phyloP scores from a whole-genome alignment of 2,329 filamentous ascomycete species.

The Scedosporium apiospermum region DNA sequence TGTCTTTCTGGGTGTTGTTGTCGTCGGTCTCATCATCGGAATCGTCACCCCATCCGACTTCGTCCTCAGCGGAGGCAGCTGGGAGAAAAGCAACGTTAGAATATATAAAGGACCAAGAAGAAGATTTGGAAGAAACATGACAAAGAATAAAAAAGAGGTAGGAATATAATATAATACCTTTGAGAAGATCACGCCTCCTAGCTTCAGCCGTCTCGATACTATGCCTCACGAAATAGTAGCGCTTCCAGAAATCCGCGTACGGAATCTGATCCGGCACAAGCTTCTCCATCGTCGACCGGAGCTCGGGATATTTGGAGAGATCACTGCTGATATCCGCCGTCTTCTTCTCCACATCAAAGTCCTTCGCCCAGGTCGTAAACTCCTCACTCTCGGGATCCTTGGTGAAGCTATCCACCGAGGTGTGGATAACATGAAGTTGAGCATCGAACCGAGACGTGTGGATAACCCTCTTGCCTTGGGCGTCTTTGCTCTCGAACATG shows the following conservation, averaged over 20 bases:
- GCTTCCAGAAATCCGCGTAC: constrained; percentile 82
- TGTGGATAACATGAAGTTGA: constrained; percentile 91
- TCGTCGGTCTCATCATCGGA: constrained; percentile 40
- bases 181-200: constrained; percentile 77
- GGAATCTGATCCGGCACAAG: constrained; percentile 88
- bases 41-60: constrained; percentile 64
- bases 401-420: constrained; percentile 68
- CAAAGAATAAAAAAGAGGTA: constrained; percentile 7
- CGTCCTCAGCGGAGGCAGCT: constrained; percentile 64
- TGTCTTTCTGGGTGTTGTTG: constrained; percentile 11
- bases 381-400: constrained; percentile 70
- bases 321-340: constrained; percentile 76
- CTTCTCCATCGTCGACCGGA: constrained; percentile 86
- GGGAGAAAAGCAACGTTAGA: constrained; percentile 6
- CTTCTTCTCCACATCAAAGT: constrained; percentile 74
- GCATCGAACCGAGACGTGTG: constrained; percentile 92
- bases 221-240: constrained; percentile 91
- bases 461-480: constrained; percentile 82
- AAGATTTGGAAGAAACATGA: constrained; percentile 5
- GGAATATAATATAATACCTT: constrained; percentile 49
- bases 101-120: constrained; percentile 9
- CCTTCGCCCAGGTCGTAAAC: constrained; percentile 62
- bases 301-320: constrained; percentile 75
- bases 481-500: constrained; percentile 90
- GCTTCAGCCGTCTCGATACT: constrained; percentile 91